A percentile compares a stretch with the other conserved stretches of the same genome.
Evolutionary conservation across 192 early-diverging fungal species (phyloP).

Genomic region (Linnemannia zychae): DNA sequence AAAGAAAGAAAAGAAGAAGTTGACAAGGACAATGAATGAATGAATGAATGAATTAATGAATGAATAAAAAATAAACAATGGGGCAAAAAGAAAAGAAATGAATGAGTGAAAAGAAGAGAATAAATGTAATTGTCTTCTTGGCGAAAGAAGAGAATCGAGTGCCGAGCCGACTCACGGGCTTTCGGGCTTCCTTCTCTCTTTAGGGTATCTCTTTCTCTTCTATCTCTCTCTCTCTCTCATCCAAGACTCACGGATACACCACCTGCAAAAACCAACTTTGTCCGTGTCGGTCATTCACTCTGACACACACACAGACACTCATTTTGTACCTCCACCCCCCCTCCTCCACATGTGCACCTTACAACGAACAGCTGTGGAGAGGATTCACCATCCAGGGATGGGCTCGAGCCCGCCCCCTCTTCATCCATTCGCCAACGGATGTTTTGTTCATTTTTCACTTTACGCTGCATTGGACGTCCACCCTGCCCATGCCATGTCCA

Average conservation of each 20-base stretch:
- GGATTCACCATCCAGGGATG: not conserved
- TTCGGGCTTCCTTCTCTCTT: not conserved
- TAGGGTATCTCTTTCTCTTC: too few relatives aligned
- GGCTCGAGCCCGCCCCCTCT: not conserved
- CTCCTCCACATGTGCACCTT: not conserved
- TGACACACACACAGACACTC: not conserved
- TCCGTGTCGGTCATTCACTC: too few relatives aligned
- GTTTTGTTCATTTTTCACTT: not conserved
- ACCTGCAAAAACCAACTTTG: too few relatives aligned
- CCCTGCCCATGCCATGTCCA: not conserved
- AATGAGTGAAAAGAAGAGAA: too few relatives aligned
- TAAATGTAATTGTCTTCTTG: not conserved
- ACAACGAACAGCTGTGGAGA: not conserved
- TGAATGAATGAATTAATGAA: not conserved
- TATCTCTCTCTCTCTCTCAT: not conserved
- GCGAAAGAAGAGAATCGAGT: not conserved
- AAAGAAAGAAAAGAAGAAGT: not conserved
- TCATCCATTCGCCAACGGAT: not conserved
- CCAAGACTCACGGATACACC: too few relatives aligned
- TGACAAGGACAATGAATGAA: not conserved
- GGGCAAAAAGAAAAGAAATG: not conserved
- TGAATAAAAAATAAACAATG: not conserved
- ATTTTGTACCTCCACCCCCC: not conserved
- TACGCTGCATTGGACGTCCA: not conserved
- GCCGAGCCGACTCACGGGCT: slow-evolving; percentile 6